Evolutionary conservation across 2,329 filamentous ascomycete genomes (phyloP).

Genomic region (Aspergillus fischeri): DNA sequence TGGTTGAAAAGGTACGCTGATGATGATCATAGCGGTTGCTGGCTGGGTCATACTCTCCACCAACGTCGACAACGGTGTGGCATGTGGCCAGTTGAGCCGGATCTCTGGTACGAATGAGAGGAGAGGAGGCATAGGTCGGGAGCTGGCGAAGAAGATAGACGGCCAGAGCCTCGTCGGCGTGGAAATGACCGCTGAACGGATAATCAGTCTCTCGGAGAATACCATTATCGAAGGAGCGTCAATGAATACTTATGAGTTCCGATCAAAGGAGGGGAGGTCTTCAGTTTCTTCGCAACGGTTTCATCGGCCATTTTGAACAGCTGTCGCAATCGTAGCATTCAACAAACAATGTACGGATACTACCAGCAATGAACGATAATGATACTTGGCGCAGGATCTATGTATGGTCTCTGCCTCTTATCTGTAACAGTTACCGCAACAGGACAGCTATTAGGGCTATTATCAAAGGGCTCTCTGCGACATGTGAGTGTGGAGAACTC

Average conservation of each 20-base stretch:
- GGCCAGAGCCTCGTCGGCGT: constrained; percentile 95
- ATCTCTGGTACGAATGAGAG: constrained; percentile 84
- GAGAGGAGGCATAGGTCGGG: constrained; percentile 69
- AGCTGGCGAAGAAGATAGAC: constrained; percentile 92
- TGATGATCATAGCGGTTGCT: constrained; percentile 90
- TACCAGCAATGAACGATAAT: not conserved
- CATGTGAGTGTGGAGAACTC: constrained; percentile 6
- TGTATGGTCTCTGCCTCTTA: constrained; percentile 7
- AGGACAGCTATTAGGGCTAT: constrained; percentile 5
- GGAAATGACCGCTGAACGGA: constrained; percentile 73
- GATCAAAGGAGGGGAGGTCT: constrained; percentile 68
- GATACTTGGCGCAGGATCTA: not conserved
- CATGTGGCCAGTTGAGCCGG: constrained; percentile 71
- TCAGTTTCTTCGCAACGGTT: constrained; percentile 75
- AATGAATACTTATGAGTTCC: constrained; percentile 76
- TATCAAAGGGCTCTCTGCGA: constrained; percentile 7
- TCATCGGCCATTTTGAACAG: constrained; percentile 60
- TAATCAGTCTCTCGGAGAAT: constrained; percentile 7
- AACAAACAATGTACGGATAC: constrained; percentile 1
- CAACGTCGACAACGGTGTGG: constrained; percentile 97
- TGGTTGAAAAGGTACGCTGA: constrained; percentile 82
- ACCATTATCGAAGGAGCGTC: constrained; percentile 1
- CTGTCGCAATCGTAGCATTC: constrained; percentile 37
- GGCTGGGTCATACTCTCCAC: constrained; percentile 79
- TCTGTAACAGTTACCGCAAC: constrained; percentile 7